Evolutionary conservation across 805 yeast genomes (phyloP).

Genomic region (Candida orba): DNA sequence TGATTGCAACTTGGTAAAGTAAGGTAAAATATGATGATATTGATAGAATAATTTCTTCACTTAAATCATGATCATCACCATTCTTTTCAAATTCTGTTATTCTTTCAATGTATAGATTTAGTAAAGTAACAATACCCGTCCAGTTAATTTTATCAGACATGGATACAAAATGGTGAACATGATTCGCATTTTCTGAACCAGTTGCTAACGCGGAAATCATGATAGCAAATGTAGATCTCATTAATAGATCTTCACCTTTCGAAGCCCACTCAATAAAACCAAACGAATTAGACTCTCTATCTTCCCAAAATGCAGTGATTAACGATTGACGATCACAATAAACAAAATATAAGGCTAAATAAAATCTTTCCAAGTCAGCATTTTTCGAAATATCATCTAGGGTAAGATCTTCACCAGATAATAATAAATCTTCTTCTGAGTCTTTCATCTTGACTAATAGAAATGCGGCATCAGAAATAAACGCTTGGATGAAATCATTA

Average conservation of each 20-base stretch:
- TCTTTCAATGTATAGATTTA: conserved; percentile 44
- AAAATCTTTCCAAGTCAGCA: conserved; percentile 85
- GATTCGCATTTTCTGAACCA: conserved; percentile 47
- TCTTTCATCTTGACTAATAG: conserved; percentile 61
- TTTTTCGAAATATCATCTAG: conserved; percentile 60
- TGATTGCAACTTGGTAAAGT: conserved; percentile 43
- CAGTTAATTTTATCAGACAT: conserved; percentile 42
- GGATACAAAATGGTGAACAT: conserved; percentile 41
- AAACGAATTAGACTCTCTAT: conserved; percentile 53
- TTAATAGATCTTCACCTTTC: conserved; percentile 68
- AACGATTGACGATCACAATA: conserved; percentile 56
- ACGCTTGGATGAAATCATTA: conserved; percentile 44
- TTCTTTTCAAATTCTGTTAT: conserved; percentile 30
- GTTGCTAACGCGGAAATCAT: conserved; percentile 70
- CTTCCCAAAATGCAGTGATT: conserved; percentile 60
- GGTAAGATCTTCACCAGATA: conserved; percentile 50
- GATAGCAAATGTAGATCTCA: conserved; percentile 74
- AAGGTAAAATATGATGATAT: conserved; percentile 69
- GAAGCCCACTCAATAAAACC: conserved; percentile 91
- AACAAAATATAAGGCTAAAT: conserved; percentile 62
- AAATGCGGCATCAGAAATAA: conserved; percentile 59
- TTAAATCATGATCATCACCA: conserved; percentile 48
- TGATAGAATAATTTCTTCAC: conserved; percentile 74
- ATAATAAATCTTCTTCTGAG: conserved; percentile 63
- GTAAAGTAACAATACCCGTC: conserved; percentile 45